phyloP scores from a whole-genome alignment of 331 rosid genomes.

The Arachis monticola region DNA sequence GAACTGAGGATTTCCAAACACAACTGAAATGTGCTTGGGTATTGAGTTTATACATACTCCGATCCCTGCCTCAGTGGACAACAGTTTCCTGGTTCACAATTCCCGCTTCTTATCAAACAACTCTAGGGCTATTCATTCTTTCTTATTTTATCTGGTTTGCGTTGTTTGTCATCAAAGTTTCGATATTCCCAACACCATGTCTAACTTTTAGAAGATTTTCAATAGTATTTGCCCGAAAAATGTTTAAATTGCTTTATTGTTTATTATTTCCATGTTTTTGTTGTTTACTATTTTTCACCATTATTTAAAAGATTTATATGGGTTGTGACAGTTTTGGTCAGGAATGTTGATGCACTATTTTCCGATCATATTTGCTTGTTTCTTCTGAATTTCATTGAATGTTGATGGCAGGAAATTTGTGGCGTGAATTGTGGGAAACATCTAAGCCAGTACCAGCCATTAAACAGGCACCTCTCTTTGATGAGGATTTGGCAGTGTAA shows the following conservation, averaged over 20 bases:
- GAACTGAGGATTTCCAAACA: neutral
- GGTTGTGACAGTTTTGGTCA: neutral
- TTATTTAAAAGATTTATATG: neutral
- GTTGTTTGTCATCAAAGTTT: neutral
- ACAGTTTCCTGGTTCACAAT: constrained; percentile 3
- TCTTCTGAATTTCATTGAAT: constrained; percentile 19
- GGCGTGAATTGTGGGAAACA: constrained; percentile 96
- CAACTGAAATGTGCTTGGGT: constrained; percentile 9
- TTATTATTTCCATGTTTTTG: neutral
- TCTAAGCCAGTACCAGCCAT: constrained; percentile 91
- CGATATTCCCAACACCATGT: neutral
- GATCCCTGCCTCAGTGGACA: constrained; percentile 3
- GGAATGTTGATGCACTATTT: no score
- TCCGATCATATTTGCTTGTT: neutral
- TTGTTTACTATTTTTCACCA: constrained; percentile 5
- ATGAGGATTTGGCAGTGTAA: constrained; percentile 97
- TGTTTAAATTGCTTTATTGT: neutral
- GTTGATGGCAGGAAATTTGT: constrained; percentile 75
- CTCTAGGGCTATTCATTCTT: constrained; percentile 6
- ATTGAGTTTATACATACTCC: neutral
- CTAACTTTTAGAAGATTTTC: neutral
- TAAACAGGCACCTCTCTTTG: constrained; percentile 93
- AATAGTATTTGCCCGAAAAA: neutral
- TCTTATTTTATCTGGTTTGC: neutral
- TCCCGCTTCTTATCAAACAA: constrained; percentile 3